Evolutionary conservation across 2,329 filamentous ascomycete genomes (phyloP).

Genomic region (Aspergillus sergii): DNA sequence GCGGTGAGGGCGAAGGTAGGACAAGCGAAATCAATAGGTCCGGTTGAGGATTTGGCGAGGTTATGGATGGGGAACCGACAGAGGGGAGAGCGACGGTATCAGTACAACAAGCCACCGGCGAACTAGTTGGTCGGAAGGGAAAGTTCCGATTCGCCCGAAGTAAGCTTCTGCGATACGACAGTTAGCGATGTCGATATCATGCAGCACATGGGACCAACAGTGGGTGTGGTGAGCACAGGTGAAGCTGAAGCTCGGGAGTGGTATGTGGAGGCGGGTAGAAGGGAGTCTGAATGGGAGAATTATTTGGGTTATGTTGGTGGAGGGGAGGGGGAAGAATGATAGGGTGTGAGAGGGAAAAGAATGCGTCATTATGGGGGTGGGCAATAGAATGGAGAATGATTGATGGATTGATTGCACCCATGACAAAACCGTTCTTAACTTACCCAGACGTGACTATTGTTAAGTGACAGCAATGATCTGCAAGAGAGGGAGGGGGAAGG

Average conservation of each 20-base stretch:
- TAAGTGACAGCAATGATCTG: background rate
- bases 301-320: constrained; percentile 23
- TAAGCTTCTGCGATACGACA: constrained; percentile 17
- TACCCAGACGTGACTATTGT: background rate
- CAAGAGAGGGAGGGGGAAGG: constrained; percentile 9
- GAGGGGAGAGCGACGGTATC: constrained; percentile 15
- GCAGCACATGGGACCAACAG: constrained; percentile 2
- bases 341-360: constrained; percentile 21
- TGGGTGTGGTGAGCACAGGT: constrained; percentile 1
- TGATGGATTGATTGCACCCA: background rate
- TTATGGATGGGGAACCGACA: constrained; percentile 13
- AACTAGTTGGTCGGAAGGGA: constrained; percentile 25
- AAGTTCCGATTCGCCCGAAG: constrained; percentile 28
- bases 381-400: constrained; percentile 2
- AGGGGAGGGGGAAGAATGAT: constrained; percentile 13
- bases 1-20: constrained; percentile 5
- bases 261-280: constrained; percentile 28
- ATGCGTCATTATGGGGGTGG: constrained; percentile 41
- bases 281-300: constrained; percentile 21
- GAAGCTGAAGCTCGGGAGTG: constrained; percentile 7
- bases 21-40: constrained; percentile 5
- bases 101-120: constrained; percentile 19
- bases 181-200: constrained; percentile 18
- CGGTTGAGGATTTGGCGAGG: constrained; percentile 14
- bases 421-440: constrained; percentile 1